phyloP scores from a whole-genome alignment of 768 basidiomycete species.

The Serendipita indica region DNA sequence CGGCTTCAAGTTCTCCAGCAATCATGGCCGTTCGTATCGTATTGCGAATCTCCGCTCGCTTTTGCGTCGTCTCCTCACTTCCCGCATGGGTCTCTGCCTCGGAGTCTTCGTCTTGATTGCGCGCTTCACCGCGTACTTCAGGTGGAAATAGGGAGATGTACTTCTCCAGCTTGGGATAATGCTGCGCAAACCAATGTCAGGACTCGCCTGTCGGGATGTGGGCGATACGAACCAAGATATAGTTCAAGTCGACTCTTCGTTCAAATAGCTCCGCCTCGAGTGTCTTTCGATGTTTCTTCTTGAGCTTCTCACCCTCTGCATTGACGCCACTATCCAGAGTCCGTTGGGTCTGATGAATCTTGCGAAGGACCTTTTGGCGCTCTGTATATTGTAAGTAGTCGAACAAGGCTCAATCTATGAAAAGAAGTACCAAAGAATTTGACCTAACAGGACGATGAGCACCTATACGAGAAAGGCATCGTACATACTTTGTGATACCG shows the following conservation, averaged over 20 bases:
- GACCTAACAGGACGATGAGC: slow-evolving; percentile 23
- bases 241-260: slow-evolving; percentile 79
- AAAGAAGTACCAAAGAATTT: slow-evolving; percentile 72
- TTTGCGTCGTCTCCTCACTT: slow-evolving; percentile 29
- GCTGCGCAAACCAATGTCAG: slow-evolving; percentile 28
- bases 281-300: slow-evolving; percentile 25
- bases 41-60: slow-evolving; percentile 41
- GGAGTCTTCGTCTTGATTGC: slow-evolving; percentile 15
- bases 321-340: slow-evolving; percentile 23
- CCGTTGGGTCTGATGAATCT: slow-evolving; percentile 54
- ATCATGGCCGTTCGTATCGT: slow-evolving; percentile 49
- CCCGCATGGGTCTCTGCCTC: slow-evolving; percentile 16
- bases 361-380: slow-evolving; percentile 71
- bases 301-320: slow-evolving; percentile 19
- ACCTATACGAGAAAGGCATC: not conserved
- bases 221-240: slow-evolving; percentile 51
- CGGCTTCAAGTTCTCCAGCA: slow-evolving; percentile 37
- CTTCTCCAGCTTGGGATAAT: slow-evolving; percentile 73
- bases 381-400: slow-evolving; percentile 32
- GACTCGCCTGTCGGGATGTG: not conserved
- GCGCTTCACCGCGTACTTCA: slow-evolving; percentile 12
- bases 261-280: slow-evolving; percentile 38
- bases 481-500: slow-evolving; percentile 57
- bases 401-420: not conserved
- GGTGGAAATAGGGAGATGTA: slow-evolving; percentile 85